A percentile compares a stretch with the other conserved stretches of the same genome.
These are phyloP conservation scores for Podospora pseudocomata DNA, from an alignment of 495 filamentous ascomycete genomes.

Conservation along the genomic window DNA sequence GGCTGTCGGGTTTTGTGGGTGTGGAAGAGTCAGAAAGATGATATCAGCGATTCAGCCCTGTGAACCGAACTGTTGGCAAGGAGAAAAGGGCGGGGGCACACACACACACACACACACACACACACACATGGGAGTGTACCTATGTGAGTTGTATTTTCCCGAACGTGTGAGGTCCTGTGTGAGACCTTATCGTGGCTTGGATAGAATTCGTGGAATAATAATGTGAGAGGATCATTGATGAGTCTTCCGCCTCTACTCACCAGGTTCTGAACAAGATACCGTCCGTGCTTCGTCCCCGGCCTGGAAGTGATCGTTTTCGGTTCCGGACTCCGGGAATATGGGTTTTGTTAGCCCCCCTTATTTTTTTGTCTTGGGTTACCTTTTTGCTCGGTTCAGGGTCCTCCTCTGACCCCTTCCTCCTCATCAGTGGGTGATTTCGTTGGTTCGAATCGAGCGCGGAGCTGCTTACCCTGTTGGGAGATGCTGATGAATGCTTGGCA, in stretches of 20 bases:
- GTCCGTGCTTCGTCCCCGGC: neutral
- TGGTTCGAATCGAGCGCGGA: conserved; percentile 2
- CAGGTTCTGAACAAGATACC: neutral
- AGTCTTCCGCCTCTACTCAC: neutral
- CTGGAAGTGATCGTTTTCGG: neutral
- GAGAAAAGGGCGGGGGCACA: neutral
- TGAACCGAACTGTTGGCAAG: neutral
- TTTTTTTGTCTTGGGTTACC: neutral
- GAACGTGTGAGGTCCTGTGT: neutral
- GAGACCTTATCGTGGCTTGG: neutral
- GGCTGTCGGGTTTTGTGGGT: neutral
- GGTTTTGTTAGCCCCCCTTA: neutral
- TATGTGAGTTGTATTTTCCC: neutral
- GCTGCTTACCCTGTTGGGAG: conserved; percentile 10
- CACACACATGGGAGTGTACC: no score
- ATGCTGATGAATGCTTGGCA: neutral
- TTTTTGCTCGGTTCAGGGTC: neutral
- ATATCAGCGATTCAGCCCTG: neutral
- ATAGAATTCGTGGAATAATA: neutral
- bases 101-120: neutral
- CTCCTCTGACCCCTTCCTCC: neutral
- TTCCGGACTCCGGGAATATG: neutral
- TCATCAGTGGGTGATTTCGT: neutral
- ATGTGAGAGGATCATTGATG: neutral
- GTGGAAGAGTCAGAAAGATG: neutral